A percentile compares a stretch with the other conserved stretches of the same genome.
phyloP scores from a whole-genome alignment of 768 basidiomycete species.

The Hemileccinum rubropunctum region DNA sequence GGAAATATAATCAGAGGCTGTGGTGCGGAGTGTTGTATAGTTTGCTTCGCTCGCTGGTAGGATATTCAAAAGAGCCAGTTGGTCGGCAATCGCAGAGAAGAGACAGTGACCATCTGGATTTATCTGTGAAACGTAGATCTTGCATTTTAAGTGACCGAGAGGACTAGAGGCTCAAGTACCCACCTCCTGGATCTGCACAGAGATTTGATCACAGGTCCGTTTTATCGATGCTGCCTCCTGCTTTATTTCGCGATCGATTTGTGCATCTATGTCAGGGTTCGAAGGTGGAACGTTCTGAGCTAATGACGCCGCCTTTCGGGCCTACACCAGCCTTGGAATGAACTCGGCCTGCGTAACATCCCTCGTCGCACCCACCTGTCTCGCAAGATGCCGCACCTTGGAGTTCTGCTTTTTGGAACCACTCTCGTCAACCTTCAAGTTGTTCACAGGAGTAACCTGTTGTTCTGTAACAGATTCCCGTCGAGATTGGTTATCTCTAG shows the following conservation, averaged over 20 bases:
- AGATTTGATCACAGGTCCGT: conserved; percentile 61
- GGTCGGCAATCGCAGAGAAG: conserved; percentile 92
- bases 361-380: conserved; percentile 53
- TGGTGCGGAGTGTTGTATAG: conserved; percentile 57
- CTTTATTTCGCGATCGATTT: conserved; percentile 59
- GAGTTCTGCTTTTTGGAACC: conserved; percentile 48
- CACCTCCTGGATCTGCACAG: conserved; percentile 66
- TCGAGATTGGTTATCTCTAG: conserved; percentile 49
- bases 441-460: conserved; percentile 26
- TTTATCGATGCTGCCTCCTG: conserved; percentile 67
- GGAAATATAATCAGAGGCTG: conserved; percentile 80
- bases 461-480: conserved; percentile 48
- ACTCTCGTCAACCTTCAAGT: conserved; percentile 8
- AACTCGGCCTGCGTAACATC: neutral
- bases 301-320: conserved; percentile 66
- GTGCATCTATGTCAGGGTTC: conserved; percentile 59
- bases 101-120: conserved; percentile 96
- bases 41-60: conserved; percentile 56
- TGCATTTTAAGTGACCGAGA: conserved; percentile 1
- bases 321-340: conserved; percentile 39
- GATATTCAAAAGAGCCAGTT: conserved; percentile 72
- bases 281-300: conserved; percentile 49
- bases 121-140: conserved; percentile 51
- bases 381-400: conserved; percentile 64
- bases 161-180: conserved; percentile 9